Evolutionary conservation across 306 rosid species (phyloP).

Genomic region (Sechiopsis laciniata): DNA sequence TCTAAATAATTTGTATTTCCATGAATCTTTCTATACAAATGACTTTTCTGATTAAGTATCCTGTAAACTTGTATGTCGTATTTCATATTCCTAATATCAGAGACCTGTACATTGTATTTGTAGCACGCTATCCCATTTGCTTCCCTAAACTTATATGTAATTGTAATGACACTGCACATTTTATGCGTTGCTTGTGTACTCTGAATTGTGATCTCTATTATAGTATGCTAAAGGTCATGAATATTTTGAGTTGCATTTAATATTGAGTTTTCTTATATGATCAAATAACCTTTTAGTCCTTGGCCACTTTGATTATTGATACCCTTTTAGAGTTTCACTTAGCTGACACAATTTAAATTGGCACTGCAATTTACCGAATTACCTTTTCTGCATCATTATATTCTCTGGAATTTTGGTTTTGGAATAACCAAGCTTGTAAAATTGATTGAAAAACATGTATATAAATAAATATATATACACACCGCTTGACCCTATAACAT

Average conservation of each 20-base stretch:
- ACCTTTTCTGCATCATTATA: background rate
- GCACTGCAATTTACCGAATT: background rate
- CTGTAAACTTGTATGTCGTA: background rate
- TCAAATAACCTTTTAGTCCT: background rate
- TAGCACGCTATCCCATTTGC: background rate
- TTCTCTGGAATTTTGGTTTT: background rate
- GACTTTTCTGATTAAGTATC: background rate
- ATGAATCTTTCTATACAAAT: background rate
- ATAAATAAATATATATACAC: too few relatives aligned
- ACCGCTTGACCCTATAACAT: too few relatives aligned
- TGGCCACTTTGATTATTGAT: constrained; percentile 2
- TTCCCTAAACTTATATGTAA: background rate
- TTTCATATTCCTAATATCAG: background rate
- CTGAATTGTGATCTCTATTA: background rate
- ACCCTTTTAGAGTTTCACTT: constrained; percentile 4
- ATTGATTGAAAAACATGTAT: background rate
- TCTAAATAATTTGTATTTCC: background rate
- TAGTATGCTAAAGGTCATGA: background rate
- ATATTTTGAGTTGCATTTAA: background rate
- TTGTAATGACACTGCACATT: background rate
- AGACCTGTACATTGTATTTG: background rate
- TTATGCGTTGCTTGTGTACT: background rate
- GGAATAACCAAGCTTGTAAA: background rate
- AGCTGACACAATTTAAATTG: constrained; percentile 3
- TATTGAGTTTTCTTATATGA: background rate